Evolutionary conservation across 2,329 filamentous ascomycete genomes (phyloP).

Genomic region (Coleophoma crateriformis): DNA sequence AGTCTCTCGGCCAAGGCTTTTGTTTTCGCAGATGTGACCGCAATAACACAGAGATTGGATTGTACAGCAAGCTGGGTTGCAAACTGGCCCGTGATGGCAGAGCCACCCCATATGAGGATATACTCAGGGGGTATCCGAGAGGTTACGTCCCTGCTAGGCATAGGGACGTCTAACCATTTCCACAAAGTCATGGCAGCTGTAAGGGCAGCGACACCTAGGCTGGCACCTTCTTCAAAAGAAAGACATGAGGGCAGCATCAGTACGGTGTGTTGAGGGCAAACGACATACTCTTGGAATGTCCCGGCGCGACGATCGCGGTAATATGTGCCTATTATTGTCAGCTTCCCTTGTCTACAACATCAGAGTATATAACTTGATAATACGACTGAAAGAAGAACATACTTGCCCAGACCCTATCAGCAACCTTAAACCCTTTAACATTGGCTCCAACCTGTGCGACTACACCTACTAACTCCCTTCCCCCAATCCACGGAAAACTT

Average conservation of each 20-base stretch:
- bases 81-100: constrained; percentile 33
- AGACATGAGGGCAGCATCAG: constrained; percentile 28
- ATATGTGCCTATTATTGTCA: constrained; percentile 31
- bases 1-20: not conserved
- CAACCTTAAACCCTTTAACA: constrained; percentile 8
- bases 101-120: constrained; percentile 35
- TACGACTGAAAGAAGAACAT: constrained; percentile 2
- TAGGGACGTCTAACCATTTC: constrained; percentile 31
- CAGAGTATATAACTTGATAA: too few species aligned
- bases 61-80: constrained; percentile 29
- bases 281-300: constrained; percentile 36
- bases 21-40: not conserved
- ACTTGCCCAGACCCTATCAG: constrained; percentile 21
- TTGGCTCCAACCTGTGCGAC: constrained; percentile 9
- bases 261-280: constrained; percentile 34
- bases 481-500: constrained; percentile 14
- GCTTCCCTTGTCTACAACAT: constrained; percentile 2
- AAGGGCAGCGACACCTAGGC: constrained; percentile 33
- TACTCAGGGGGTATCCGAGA: not conserved
- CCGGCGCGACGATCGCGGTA: constrained; percentile 35
- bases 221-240: constrained; percentile 28
- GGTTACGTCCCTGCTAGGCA: constrained; percentile 1
- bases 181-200: constrained; percentile 37
- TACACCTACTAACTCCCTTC: constrained; percentile 13
- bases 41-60: constrained; percentile 25